Evolutionary conservation across 2,329 filamentous ascomycete species (phyloP), one percentile per base, ranked within the genome.

Genomic region (Paecilomyces dactylethromorphus): DNA sequence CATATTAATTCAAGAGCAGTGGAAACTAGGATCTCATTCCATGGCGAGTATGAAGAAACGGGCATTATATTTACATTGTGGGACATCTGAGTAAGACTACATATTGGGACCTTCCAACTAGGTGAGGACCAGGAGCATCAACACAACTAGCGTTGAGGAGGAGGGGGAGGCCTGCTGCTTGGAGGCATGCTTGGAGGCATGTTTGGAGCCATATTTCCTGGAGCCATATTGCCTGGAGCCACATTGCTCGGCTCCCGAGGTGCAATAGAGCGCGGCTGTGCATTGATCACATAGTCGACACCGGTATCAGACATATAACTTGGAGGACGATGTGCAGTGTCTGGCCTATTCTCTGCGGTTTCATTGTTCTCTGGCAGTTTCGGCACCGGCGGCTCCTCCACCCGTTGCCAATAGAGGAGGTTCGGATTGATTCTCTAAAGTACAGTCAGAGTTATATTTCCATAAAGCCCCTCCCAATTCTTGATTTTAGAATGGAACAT

Each of bases 241-340:
- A 7, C 3, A 6, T 21, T 18, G n/a, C 18, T 45, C 10, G 7
- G 39, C 18, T 10, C 15, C 15, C 39, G 18, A 45, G 82, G 79
- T 2, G 77, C 82, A 15, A 81, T 81, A 7, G 84, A 86, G 58
- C 85, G 76, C 51, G 85, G 85, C 58, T 81, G 81, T 0, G 86
- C 87, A 64, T 90, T 85, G 4, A 91, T 79, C 13, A 90, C 84
- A 68, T 92, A 92, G 29, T 82, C 81, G 4, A 91, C 82, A 0
- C 89, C 89, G 65, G 92, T 87, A 10, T 93, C 89, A 0, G 87
- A 90, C 3, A 82, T 79, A 69, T 94, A 94, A 3, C 87, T 91
- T 1, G 90, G 90, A 3, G 90, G 90, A 1, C 89, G 81, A 60
- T 75, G 74, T n/a, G 68, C 68, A 18, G 68, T 55, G 60, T 54